Evolutionary conservation across 305 asterid genomes (phyloP).

Genomic region (Striga hermonthica): DNA sequence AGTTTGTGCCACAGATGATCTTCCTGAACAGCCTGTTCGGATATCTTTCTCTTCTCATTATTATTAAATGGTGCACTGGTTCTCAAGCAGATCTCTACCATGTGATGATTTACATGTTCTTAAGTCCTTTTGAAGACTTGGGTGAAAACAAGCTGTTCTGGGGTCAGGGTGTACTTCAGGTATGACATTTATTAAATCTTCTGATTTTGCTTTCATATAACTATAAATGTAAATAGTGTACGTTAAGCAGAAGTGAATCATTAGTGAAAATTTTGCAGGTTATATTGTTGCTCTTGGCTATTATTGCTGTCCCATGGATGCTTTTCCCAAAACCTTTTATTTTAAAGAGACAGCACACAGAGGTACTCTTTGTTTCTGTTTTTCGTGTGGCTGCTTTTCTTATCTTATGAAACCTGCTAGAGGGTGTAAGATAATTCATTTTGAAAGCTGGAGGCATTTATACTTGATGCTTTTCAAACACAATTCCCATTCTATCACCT

Average conservation of each 20-base stretch:
- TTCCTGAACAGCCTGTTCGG: constrained; percentile 95
- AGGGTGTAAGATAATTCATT: constrained; percentile 14
- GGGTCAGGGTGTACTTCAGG: constrained; percentile 96
- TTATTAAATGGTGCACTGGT: constrained; percentile 88
- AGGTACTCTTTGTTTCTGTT: constrained; percentile 51
- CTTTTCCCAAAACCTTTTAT: constrained; percentile 62
- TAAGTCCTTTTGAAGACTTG: constrained; percentile 91
- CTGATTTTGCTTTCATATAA: constrained; percentile 28
- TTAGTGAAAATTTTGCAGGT: constrained; percentile 34
- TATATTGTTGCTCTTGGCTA: constrained; percentile 66
- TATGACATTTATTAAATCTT: constrained; percentile 35
- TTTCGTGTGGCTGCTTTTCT: constrained; percentile 13
- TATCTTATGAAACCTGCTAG: constrained; percentile 16
- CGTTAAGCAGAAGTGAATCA: constrained; percentile 13
- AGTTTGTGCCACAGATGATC: constrained; percentile 88
- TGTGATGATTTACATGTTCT: constrained; percentile 96
- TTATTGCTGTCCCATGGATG: constrained; percentile 51
- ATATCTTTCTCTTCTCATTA: constrained; percentile 84
- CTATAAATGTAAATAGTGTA: constrained; percentile 11
- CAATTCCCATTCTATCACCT: not conserved
- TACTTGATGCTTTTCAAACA: constrained; percentile 1
- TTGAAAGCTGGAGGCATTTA: constrained; percentile 8
- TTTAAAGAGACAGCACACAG: constrained; percentile 72
- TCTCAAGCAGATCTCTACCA: constrained; percentile 95
- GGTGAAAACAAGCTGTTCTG: constrained; percentile 77